phyloP scores from a whole-genome alignment of 805 yeast species.

The Priceomyces carsonii region DNA sequence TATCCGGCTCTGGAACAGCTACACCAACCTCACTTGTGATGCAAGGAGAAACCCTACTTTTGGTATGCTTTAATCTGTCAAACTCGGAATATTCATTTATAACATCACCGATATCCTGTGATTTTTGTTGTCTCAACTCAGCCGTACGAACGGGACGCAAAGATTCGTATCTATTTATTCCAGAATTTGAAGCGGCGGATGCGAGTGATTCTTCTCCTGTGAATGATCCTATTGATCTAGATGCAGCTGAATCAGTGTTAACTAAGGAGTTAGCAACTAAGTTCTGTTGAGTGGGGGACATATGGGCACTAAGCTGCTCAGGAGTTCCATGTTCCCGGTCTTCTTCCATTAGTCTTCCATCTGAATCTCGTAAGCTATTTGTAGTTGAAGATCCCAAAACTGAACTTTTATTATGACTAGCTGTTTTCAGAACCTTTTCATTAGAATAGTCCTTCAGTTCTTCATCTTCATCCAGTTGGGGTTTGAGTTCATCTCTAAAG shows the following conservation, averaged over 20 bases:
- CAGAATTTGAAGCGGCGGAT: too few species aligned
- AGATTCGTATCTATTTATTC: slow-evolving; percentile 13
- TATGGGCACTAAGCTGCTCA: too few species aligned
- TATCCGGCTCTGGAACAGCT: slow-evolving; percentile 4
- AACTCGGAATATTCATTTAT: slow-evolving; percentile 49
- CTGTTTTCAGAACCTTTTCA: not conserved
- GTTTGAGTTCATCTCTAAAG: slow-evolving; percentile 45
- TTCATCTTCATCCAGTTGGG: slow-evolving; percentile 14
- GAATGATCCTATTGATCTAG: too few species aligned
- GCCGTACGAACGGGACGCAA: slow-evolving; percentile 19
- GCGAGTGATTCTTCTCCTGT: too few species aligned
- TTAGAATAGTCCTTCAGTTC: not conserved
- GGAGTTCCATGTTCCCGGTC: too few species aligned
- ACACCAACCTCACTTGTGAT: slow-evolving; percentile 24
- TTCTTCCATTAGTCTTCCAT: too few species aligned
- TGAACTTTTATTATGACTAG: not conserved
- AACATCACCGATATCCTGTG: slow-evolving; percentile 40
- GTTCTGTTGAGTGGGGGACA: too few species aligned
- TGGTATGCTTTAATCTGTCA: slow-evolving; percentile 29
- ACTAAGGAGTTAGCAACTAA: too few species aligned
- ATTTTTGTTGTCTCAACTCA: slow-evolving; percentile 23
- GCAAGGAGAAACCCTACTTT: slow-evolving; percentile 18
- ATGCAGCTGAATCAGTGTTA: too few species aligned
- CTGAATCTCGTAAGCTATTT: too few species aligned
- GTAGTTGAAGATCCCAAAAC: too few species aligned